These are phyloP conservation scores for Alternaria atra DNA, from an alignment of 2,329 filamentous ascomycete species.

Conservation along the genomic window DNA sequence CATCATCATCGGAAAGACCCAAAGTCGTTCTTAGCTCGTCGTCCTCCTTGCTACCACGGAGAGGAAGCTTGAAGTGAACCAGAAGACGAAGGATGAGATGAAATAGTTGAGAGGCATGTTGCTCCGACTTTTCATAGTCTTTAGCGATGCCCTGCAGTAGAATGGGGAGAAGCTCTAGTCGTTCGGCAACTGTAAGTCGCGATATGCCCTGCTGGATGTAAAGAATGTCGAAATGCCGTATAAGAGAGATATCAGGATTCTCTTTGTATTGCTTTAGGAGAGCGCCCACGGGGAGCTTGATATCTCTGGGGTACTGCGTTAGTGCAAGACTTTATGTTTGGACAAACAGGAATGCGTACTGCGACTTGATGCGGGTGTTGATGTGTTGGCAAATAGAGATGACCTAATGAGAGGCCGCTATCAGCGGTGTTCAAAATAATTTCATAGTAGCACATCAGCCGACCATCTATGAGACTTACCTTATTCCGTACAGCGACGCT, in stretches of 20 bases:
- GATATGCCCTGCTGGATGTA: slow-evolving; percentile 87
- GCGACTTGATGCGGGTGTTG: slow-evolving; percentile 69
- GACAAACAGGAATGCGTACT: slow-evolving; percentile 48
- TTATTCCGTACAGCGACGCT: slow-evolving; percentile 82
- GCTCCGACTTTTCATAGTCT: slow-evolving; percentile 63
- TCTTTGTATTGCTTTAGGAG: slow-evolving; percentile 91
- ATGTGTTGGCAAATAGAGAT: slow-evolving; percentile 76
- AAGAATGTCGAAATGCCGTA: slow-evolving; percentile 87
- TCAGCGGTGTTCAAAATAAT: slow-evolving; percentile 40
- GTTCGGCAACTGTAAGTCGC: slow-evolving; percentile 67
- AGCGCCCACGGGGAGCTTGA: slow-evolving; percentile 83
- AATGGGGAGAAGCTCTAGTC: slow-evolving; percentile 75
- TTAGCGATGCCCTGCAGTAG: slow-evolving; percentile 72
- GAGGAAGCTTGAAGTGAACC: slow-evolving; percentile 74
- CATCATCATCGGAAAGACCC: slow-evolving; percentile 75
- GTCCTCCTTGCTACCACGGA: slow-evolving; percentile 82
- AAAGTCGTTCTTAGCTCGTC: slow-evolving; percentile 70
- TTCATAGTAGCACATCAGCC: neutral
- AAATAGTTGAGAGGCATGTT: slow-evolving; percentile 74
- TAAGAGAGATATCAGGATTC: slow-evolving; percentile 70
- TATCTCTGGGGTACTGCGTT: slow-evolving; percentile 51
- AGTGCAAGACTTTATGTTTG: slow-evolving; percentile 11
- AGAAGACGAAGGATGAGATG: slow-evolving; percentile 83
- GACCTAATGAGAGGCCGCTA: slow-evolving; percentile 56
- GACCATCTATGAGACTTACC: slow-evolving; percentile 50